Percentiles rank a stretch among this genome's conserved stretches.
These are phyloP conservation scores for Schizosaccharomyces lindneri DNA, from an alignment of 805 yeast genomes.

Conservation along the genomic window DNA sequence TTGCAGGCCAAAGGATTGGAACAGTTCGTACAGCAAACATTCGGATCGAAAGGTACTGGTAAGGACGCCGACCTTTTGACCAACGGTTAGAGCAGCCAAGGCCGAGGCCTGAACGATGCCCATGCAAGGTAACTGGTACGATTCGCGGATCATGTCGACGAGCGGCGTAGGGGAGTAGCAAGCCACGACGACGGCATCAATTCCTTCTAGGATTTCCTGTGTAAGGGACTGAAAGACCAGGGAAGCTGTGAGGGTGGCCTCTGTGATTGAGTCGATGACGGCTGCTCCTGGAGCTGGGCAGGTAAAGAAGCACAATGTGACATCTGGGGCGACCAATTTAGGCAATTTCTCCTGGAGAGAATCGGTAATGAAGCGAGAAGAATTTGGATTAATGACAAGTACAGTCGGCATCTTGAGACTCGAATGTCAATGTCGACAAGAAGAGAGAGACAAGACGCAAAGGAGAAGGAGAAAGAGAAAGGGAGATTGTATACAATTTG, in stretches of 20 bases:
- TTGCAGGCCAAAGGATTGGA: constrained; percentile 20
- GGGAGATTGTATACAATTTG: neutral
- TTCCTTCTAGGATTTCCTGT: neutral
- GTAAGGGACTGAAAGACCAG: neutral
- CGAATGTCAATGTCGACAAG: neutral
- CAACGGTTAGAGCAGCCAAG: constrained; percentile 12
- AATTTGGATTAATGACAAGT: neutral
- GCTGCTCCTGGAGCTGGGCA: neutral
- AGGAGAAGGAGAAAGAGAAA: neutral
- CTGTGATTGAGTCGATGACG: neutral
- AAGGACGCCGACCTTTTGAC: constrained; percentile 25
- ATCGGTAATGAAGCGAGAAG: neutral
- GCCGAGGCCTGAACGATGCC: constrained; percentile 35
- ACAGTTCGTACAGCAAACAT: constrained; percentile 20
- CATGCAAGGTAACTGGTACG: constrained; percentile 22
- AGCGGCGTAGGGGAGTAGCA: constrained; percentile 47
- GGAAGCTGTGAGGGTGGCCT: neutral
- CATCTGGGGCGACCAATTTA: neutral
- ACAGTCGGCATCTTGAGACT: neutral
- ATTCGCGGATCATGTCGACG: constrained; percentile 19
- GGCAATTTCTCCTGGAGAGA: neutral
- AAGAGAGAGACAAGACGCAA: neutral
- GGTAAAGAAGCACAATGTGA: neutral
- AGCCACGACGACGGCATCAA: constrained; percentile 27
- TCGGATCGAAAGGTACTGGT: constrained; percentile 38